Base-by-base conservation (phyloP, 2,329 filamentous ascomycete genomes). In the Aspergillus pseudoglaucus region DNA sequence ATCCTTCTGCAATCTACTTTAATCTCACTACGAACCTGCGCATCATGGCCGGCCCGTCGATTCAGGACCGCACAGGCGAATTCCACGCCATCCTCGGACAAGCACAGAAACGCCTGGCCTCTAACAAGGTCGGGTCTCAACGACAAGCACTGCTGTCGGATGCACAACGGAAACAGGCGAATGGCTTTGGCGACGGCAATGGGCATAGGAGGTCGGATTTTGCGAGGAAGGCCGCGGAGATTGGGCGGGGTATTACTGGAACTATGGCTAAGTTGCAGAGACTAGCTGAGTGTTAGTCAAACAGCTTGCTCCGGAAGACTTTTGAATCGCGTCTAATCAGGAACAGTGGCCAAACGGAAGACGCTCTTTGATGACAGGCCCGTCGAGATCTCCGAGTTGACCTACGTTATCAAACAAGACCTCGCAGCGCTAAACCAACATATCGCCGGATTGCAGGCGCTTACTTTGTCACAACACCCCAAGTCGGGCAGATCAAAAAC, bases 401-500 rank as follows among this genome's bases (percentile, higher is more conserved):
- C 90, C 6, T 96, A 90, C 63, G 87, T 97, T 64, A 96, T 97
- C 76, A 97, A 97, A 74, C 91, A 97, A 75, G 91, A 97, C 63
- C 81, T 97, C 45, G 88, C 89, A 1, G 83, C 79, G 4, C 69
- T 88, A 49, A 97, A 96, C 70, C 83, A 89, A 57, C 87, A 95
- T 64, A 97, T 97, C 59, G 86, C 87, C 41, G 77, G 78, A 8
- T 76, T 98, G n/a, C 88, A 95, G 64, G 73, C 79, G 6, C 77
- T 96, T 41, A 85, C 89, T 12, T 81, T 84, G 46, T 80, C 87
- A 50, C 85, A 90, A 68, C 86, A 91, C 59, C 85, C 87, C 15
- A 78, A 76, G 55, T 66, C 68, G 4, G 72, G 68, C 51, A 70
- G 71, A 37, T 66, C 68, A 44, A 70, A 67, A 55, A 67, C 67